Evolutionary conservation across 768 basidiomycete species (phyloP).

Genomic region (Naganishia vaughanmartiniae): DNA sequence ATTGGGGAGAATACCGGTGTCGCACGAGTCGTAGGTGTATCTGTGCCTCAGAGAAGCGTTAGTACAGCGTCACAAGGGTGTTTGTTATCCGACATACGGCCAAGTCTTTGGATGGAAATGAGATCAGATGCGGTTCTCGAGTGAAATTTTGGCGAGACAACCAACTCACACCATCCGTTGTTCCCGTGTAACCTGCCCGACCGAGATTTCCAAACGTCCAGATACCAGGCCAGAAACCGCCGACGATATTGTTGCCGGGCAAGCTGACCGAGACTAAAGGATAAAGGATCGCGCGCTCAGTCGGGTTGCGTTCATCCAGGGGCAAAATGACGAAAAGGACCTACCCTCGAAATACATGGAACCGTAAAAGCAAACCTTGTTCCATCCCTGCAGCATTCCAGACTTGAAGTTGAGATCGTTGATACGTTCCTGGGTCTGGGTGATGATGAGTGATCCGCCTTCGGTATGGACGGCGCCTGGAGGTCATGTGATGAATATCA

Average conservation of each 20-base stretch:
- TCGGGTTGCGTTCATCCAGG: too few species aligned
- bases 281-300: background rate
- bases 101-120: slow-evolving; percentile 6
- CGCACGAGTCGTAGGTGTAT: slow-evolving; percentile 50
- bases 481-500: background rate
- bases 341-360: slow-evolving; percentile 64
- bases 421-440: slow-evolving; percentile 66
- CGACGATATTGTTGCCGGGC: slow-evolving; percentile 45
- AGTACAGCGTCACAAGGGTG: background rate
- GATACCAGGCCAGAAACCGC: slow-evolving; percentile 72
- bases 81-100: slow-evolving; percentile 4
- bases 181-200: slow-evolving; percentile 24
- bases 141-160: slow-evolving; percentile 78
- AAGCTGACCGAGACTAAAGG: slow-evolving; percentile 43
- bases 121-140: slow-evolving; percentile 62
- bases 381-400: slow-evolving; percentile 70
- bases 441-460: slow-evolving; percentile 76
- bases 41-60: background rate
- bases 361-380: slow-evolving; percentile 92
- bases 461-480: slow-evolving; percentile 57
- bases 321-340: background rate
- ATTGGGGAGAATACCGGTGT: slow-evolving; percentile 47
- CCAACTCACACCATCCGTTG: slow-evolving; percentile 60
- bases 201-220: slow-evolving; percentile 70
- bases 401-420: slow-evolving; percentile 78